Conservation (phyloP, 2,329 filamentous ascomycete species). For the Aspergillus alliaceus region DNA sequence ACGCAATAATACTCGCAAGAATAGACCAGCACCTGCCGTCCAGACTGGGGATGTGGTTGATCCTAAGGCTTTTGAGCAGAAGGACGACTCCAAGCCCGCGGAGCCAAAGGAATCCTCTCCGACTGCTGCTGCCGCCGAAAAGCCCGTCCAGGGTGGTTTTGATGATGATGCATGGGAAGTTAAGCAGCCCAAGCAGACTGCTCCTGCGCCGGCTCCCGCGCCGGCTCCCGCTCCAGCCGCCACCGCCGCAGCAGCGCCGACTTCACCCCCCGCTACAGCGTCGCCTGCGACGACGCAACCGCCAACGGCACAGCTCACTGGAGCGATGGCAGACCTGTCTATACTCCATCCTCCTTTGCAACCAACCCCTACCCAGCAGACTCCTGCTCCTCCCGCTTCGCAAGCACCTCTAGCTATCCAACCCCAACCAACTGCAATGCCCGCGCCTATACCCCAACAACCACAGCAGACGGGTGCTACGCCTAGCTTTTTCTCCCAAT, state of each 20-base stretch:
- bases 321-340: slow-evolving; percentile 69
- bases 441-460: slow-evolving; percentile 34
- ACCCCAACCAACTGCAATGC: slow-evolving; percentile 41
- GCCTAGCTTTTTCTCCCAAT: slow-evolving; percentile 53
- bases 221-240: slow-evolving; percentile 43
- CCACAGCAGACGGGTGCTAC: slow-evolving; percentile 47
- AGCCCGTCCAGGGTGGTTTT: slow-evolving; percentile 64
- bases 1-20: slow-evolving; percentile 92
- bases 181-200: slow-evolving; percentile 70
- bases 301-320: slow-evolving; percentile 54
- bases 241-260: slow-evolving; percentile 35
- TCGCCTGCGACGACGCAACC: slow-evolving; percentile 34
- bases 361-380: slow-evolving; percentile 49
- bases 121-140: slow-evolving; percentile 49
- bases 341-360: slow-evolving; percentile 61
- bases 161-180: slow-evolving; percentile 98
- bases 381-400: slow-evolving; percentile 49
- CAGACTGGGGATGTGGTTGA: slow-evolving; percentile 85
- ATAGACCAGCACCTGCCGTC: slow-evolving; percentile 81
- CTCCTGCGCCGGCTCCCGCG: slow-evolving; percentile 42
- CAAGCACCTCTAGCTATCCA: slow-evolving; percentile 36
- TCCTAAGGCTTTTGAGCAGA: slow-evolving; percentile 76
- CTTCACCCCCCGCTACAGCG: slow-evolving; percentile 26
- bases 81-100: slow-evolving; percentile 50
- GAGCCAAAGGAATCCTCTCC: slow-evolving; percentile 50